A percentile compares a stretch with the other conserved stretches of the same genome.
Evolutionary conservation across 768 basidiomycete genomes (phyloP).

Genomic region (Macrolepiota fuliginosa): DNA sequence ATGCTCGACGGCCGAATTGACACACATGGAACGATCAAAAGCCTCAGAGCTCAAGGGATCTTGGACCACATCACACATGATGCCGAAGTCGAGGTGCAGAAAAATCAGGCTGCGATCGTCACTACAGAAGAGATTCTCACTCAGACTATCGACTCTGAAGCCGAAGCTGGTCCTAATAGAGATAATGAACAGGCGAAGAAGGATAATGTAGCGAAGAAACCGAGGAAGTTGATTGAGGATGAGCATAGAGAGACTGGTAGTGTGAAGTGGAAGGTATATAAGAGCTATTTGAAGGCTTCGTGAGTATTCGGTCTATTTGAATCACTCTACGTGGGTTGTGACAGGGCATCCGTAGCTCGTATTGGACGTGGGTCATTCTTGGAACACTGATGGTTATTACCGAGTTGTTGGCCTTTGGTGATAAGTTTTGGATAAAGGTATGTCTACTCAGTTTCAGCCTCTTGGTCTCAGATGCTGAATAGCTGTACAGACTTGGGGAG

Average conservation of each 20-base stretch:
- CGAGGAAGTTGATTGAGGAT: constrained; percentile 74
- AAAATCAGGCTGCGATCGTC: not conserved
- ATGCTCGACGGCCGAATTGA: constrained; percentile 84
- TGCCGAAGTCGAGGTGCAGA: constrained; percentile 44
- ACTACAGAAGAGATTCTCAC: constrained; percentile 14
- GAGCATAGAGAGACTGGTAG: constrained; percentile 79
- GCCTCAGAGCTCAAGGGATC: constrained; percentile 32
- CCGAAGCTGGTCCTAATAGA: not conserved
- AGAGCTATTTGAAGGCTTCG: constrained; percentile 71
- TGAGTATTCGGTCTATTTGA: constrained; percentile 28
- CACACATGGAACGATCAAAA: constrained; percentile 64
- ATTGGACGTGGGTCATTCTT: constrained; percentile 64
- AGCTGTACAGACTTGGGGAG: constrained; percentile 56
- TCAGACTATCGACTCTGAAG: constrained; percentile 10
- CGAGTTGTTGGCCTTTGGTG: constrained; percentile 52
- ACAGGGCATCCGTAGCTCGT: constrained; percentile 40
- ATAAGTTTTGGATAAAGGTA: constrained; percentile 79
- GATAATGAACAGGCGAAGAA: constrained; percentile 21
- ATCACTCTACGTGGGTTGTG: not conserved
- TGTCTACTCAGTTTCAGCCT: not conserved
- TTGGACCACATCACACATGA: constrained; percentile 40
- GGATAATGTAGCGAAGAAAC: constrained; percentile 49
- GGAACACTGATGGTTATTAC: constrained; percentile 43
- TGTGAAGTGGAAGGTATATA: constrained; percentile 76
- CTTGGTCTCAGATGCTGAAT: not conserved